A percentile compares a stretch with the other conserved stretches of the same genome.
phyloP scores from a whole-genome alignment of 2,329 filamentous ascomycete species.

The Pyrenophora graminea region DNA sequence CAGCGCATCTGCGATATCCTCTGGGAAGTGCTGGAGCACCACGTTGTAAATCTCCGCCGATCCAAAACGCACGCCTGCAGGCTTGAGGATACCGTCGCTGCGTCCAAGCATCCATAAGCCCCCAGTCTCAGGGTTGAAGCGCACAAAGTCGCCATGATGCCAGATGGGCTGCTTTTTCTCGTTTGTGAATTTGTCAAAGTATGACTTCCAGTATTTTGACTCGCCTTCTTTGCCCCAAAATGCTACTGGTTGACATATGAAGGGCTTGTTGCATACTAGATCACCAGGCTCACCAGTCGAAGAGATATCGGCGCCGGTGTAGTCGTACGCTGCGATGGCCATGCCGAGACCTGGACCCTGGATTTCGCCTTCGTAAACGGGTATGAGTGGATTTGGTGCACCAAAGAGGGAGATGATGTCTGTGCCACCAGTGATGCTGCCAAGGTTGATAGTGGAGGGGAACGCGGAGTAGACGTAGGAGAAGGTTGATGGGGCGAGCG shows the following conservation, averaged over 20 bases:
- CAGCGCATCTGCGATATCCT: conserved; percentile 80
- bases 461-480: conserved; percentile 85
- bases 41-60: conserved; percentile 96
- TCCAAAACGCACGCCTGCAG: conserved; percentile 87
- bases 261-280: conserved; percentile 81
- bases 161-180: conserved; percentile 60
- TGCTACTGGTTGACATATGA: conserved; percentile 86
- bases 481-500: conserved; percentile 90
- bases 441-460: conserved; percentile 78
- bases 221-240: conserved; percentile 79
- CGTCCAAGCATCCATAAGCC: conserved; percentile 89
- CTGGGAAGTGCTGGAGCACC: conserved; percentile 79
- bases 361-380: conserved; percentile 57
- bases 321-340: conserved; percentile 56
- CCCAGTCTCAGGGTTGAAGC: conserved; percentile 70
- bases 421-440: conserved; percentile 92
- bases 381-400: conserved; percentile 66
- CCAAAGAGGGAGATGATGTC: conserved; percentile 97
- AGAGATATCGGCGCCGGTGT: conserved; percentile 62
- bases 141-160: conserved; percentile 94
- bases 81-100: conserved; percentile 91
- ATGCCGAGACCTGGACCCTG: conserved; percentile 56
- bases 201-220: conserved; percentile 78
- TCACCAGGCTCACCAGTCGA: conserved; percentile 75
- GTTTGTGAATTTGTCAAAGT: conserved; percentile 80